Base-by-base conservation (phyloP, 2,329 filamentous ascomycete genomes). In the Metarhizium robertsii region DNA sequence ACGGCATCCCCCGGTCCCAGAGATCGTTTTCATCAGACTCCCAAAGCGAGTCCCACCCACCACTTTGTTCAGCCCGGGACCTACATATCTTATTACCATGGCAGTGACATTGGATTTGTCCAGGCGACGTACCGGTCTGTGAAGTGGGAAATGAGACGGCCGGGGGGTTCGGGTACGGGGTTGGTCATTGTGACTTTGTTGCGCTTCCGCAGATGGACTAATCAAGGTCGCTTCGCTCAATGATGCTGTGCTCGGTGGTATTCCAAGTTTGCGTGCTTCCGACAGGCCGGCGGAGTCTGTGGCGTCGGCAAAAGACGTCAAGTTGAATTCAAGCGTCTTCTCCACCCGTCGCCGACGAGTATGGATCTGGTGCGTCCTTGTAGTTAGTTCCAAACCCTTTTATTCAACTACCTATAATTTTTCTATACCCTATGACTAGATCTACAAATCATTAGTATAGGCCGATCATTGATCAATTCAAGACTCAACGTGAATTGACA, bases 1-100 rank as follows among this genome's bases (percentile, higher is more conserved):
- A 54, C 14, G 55, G 55, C 30, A 32, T 52, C 14, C 43, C 43
- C 10, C 52, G 55, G 42, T 57, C 55, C 55, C 52, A 57, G 52
- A 57, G 52, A 36, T 54, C 43, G 34, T 50, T 46, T 36, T 57
- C 48, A 36, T 52, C 42, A 11, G 55, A 52, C n/a, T 54, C 52
- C 55, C 55, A 57, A 34, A 57, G 52, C 5, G 34, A 29, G 14
- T 38, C 34, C 55, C 52, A 57, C 20, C 48, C 52, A n/a, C 29
- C 48, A n/a, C 30, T 49, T 29, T 54, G 55, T 20, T 57, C 32
- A 6, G 34, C 49, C 11, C 55, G 52, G 30, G 48, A 46, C 43
- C 52, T 57, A 18, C 45, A 30, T 30, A 10, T 29, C 10, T 29
- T 30, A 16, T n/a, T 18, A 48, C 42, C 42, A 45, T 20, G 42